Evolutionary conservation across 257 asterid species (phyloP).

Genomic region (Leptodermis oblonga): DNA sequence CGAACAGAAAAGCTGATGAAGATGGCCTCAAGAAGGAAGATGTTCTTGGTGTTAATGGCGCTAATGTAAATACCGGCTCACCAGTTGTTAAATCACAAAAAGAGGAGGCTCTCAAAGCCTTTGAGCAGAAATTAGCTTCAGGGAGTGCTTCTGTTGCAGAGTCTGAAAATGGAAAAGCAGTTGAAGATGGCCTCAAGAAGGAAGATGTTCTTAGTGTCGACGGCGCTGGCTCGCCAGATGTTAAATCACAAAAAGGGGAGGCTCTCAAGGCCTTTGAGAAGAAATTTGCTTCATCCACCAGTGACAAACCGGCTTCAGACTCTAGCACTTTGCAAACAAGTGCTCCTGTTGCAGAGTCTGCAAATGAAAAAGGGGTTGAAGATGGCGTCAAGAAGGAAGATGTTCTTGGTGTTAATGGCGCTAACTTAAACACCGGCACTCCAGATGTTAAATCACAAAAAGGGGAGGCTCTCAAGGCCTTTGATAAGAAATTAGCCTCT

Average conservation of each 20-base stretch:
- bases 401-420: neutral
- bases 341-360: neutral
- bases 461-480: conserved; percentile 2
- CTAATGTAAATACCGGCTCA: neutral
- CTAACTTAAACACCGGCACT: neutral
- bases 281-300: conserved; percentile 23
- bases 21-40: neutral
- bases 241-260: conserved; percentile 40
- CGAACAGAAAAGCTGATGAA: neutral
- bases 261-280: conserved; percentile 40
- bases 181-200: conserved; percentile 36
- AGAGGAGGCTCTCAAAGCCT: neutral
- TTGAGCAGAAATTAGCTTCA: neutral
- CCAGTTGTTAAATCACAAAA: neutral
- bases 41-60: neutral
- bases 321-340: conserved; percentile 3
- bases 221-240: conserved; percentile 19
- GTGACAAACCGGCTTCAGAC: no score
- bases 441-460: neutral
- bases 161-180: neutral
- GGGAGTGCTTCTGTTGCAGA: neutral
- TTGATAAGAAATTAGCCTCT: neutral
- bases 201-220: conserved; percentile 35
- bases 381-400: neutral
- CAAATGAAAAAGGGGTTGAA: no score